These are phyloP conservation scores for Pontederia paniculata DNA, from an alignment of 176 grass and related monocot species.

Conservation along the genomic window DNA sequence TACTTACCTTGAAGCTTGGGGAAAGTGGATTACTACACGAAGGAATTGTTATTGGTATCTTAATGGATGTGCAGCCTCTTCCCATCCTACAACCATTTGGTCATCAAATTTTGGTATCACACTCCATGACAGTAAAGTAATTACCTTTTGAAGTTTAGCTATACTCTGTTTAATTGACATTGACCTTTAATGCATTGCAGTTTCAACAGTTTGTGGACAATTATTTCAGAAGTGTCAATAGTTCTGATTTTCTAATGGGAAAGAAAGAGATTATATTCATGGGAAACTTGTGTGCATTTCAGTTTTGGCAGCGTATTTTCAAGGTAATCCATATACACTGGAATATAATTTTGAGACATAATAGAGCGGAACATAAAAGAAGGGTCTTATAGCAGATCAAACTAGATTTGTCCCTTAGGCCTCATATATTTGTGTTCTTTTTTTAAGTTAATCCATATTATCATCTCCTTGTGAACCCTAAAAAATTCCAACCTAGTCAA, in stretches of 20 bases:
- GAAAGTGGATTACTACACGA: conserved; percentile 56
- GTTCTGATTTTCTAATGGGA: conserved; percentile 24
- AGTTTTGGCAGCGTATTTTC: conserved; percentile 82
- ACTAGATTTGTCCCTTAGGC: no score
- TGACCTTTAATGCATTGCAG: conserved; percentile 5
- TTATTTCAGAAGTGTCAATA: conserved; percentile 39
- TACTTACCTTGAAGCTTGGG: conserved; percentile 62
- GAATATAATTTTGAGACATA: neutral
- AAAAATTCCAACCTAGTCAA: no score
- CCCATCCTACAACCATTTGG: conserved; percentile 85
- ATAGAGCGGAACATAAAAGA: neutral
- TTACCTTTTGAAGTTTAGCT: conserved; percentile 13
- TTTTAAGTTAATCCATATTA: no score
- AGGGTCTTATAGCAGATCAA: no score
- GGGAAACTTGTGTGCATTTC: conserved; percentile 80
- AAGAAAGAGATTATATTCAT: conserved; percentile 71
- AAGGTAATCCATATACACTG: conserved; percentile 49
- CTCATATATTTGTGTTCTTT: no score
- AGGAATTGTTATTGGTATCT: conserved; percentile 64
- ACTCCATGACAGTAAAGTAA: neutral
- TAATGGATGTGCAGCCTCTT: conserved; percentile 77
- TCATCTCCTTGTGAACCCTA: no score
- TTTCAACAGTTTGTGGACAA: conserved; percentile 50
- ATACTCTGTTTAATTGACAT: neutral
- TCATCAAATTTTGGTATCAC: conserved; percentile 59